Evolutionary conservation across 1,139 yeast species (phyloP), one percentile per base, ranked within the genome.

Genomic region (Sporopachydermia cereana): DNA sequence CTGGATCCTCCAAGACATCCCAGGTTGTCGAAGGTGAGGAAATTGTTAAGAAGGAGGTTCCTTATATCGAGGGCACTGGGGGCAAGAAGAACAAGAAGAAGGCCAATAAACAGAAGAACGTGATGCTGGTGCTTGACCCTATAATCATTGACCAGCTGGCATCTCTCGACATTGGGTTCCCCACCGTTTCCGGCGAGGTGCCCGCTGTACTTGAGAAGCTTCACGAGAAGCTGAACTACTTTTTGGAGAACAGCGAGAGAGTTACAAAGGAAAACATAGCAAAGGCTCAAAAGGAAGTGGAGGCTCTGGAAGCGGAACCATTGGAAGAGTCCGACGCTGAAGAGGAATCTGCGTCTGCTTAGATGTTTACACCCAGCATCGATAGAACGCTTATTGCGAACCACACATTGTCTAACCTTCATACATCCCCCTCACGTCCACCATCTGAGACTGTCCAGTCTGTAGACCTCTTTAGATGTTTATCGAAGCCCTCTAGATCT

Each of bases 191-290:
- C 54, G 93, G 81, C 24, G 94, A 84, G 47, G 79, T 84, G 52
- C 72, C 82, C 43, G 66, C 66, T 45, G 77, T 94, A 52, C 64
- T 84, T 56, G 77, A 71, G 49, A 71, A 77, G 55, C 76, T 91
- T 66, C 79, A 80, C 71, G 76, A 73, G 57, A 88, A 93, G 64
- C 76, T 85, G 61, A 70, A 68, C 46, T 79, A 79, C 53, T 84
- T 76, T 66, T 71, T 75, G 63, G 74, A 74, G 45, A 79, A 80
- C 65, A 95, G 88, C 69, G 89, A 79, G 50, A 84, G 79, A 51
- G 88, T 81, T 60, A 86, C 96, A 50, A 74, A 78, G 62, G 76
- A 74, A 62, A 82, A 84, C 63, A 71, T 83, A 54, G 84, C 75
- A 49, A 74, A 72, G 53, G 95, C 91, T 49, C 77, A 84, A 68